These are phyloP conservation scores for Pulicaria dysenterica DNA, from an alignment of 129 eudicot genomes.

Conservation along the genomic window DNA sequence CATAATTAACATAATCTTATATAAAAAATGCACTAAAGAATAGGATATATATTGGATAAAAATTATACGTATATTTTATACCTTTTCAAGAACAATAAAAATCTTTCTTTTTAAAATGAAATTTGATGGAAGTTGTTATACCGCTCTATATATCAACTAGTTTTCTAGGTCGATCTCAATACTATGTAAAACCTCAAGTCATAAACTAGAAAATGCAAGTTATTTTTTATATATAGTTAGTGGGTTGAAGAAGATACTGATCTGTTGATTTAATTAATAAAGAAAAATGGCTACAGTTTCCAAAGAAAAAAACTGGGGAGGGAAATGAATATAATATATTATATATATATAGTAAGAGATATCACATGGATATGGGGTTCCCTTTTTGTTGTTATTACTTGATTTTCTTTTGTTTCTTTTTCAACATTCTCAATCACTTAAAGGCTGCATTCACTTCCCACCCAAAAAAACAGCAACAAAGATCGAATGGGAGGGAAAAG, in stretches of 20 bases:
- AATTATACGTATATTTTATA: too few relatives aligned
- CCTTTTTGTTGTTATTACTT: slow-evolving; percentile 35
- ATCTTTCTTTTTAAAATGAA: too few relatives aligned
- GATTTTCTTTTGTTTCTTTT: slow-evolving; percentile 32
- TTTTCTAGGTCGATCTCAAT: too few relatives aligned
- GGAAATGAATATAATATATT: background rate
- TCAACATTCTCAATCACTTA: slow-evolving; percentile 46
- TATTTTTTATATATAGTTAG: background rate
- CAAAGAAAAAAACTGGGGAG: slow-evolving; percentile 41
- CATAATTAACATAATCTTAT: too few relatives aligned
- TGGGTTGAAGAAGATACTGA: slow-evolving; percentile 14
- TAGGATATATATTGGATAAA: too few relatives aligned
- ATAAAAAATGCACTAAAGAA: too few relatives aligned
- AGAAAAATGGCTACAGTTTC: slow-evolving; percentile 70
- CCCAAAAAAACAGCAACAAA: slow-evolving; percentile 20
- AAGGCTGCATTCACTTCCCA: slow-evolving; percentile 54
- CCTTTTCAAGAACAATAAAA: too few relatives aligned
- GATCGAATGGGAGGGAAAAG: slow-evolving; percentile 16
- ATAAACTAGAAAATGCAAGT: too few relatives aligned
- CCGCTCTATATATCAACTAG: too few relatives aligned
- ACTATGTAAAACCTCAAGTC: too few relatives aligned
- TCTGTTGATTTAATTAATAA: background rate
- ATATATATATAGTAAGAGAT: slow-evolving; percentile 28
- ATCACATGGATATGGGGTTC: slow-evolving; percentile 46
- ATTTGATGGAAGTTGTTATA: too few relatives aligned